Evolutionary conservation across 176 grass and related monocot genomes (phyloP).

Genomic region (Dendrocalamus sinicus): DNA sequence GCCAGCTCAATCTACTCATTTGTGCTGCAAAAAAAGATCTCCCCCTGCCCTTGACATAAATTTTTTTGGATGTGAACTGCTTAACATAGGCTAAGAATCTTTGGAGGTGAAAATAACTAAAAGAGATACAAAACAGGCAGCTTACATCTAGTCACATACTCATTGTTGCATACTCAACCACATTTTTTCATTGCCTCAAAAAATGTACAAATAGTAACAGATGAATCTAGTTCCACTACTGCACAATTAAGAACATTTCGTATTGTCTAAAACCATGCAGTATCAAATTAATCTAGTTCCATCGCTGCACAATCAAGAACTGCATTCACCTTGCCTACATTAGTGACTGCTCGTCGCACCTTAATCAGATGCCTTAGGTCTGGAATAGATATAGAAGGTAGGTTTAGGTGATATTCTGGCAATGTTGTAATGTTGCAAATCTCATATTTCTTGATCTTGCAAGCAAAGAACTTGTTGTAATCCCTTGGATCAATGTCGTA

Average conservation of each 20-base stretch:
- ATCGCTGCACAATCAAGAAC: too few relatives aligned
- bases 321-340: conserved; percentile 43
- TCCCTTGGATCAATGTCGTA: conserved; percentile 50
- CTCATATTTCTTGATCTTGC: background rate
- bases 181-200: background rate
- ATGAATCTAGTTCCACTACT: background rate
- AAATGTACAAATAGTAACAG: background rate
- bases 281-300: too few relatives aligned
- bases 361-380: conserved; percentile 38
- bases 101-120: background rate
- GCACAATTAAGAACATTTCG: too few relatives aligned
- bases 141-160: background rate
- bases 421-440: conserved; percentile 23
- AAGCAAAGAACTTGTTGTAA: conserved; percentile 48
- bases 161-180: background rate
- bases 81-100: background rate
- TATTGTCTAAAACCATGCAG: too few relatives aligned
- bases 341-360: conserved; percentile 44
- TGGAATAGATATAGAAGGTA: conserved; percentile 54
- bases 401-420: conserved; percentile 50
- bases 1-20: background rate
- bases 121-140: background rate
- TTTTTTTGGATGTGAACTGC: background rate
- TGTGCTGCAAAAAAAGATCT: background rate
- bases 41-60: background rate